Evolutionary conservation across 352 stramenopile species (phyloP).

Genomic region (Salisapilia sapeloensis): DNA sequence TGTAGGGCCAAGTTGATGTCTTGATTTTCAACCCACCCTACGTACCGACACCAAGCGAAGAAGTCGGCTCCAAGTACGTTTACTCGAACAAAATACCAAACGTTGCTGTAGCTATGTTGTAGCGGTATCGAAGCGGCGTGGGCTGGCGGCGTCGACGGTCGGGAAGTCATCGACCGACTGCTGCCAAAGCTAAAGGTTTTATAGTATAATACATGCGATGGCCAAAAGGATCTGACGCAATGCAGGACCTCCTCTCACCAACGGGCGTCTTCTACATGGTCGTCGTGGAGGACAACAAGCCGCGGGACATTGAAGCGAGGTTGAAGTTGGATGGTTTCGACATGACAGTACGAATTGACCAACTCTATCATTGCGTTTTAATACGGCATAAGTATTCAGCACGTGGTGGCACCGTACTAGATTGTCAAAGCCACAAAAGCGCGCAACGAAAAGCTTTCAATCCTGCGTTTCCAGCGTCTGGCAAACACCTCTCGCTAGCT

Average conservation of each 20-base stretch:
- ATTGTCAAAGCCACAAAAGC: slow-evolving; percentile 48
- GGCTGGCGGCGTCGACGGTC: slow-evolving; percentile 87
- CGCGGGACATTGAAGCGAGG: slow-evolving; percentile 81
- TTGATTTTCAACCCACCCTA: slow-evolving; percentile 98
- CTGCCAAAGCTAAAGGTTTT: slow-evolving; percentile 81
- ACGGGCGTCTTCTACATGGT: slow-evolving; percentile 93
- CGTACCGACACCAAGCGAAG: slow-evolving; percentile 90
- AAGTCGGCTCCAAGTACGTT: slow-evolving; percentile 83
- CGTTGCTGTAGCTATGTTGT: not conserved
- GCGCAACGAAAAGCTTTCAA: slow-evolving; percentile 53
- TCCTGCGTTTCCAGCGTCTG: slow-evolving; percentile 44
- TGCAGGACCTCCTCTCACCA: slow-evolving; percentile 45
- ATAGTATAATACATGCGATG: too few species aligned
- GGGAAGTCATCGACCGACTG: slow-evolving; percentile 91
- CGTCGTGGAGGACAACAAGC: slow-evolving; percentile 94
- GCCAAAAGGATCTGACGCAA: too few species aligned
- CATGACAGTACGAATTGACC: slow-evolving; percentile 23
- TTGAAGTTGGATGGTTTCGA: slow-evolving; percentile 43
- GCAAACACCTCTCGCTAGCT: not conserved
- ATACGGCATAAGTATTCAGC: not conserved
- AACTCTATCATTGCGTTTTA: not conserved
- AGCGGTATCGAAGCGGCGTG: slow-evolving; percentile 93
- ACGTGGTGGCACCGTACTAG: slow-evolving; percentile 5
- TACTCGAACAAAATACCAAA: not conserved
- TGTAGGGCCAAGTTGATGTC: slow-evolving; percentile 74